Evolutionary conservation across 192 early-diverging fungal genomes (phyloP).

Genomic region (Coemansia sp.): DNA sequence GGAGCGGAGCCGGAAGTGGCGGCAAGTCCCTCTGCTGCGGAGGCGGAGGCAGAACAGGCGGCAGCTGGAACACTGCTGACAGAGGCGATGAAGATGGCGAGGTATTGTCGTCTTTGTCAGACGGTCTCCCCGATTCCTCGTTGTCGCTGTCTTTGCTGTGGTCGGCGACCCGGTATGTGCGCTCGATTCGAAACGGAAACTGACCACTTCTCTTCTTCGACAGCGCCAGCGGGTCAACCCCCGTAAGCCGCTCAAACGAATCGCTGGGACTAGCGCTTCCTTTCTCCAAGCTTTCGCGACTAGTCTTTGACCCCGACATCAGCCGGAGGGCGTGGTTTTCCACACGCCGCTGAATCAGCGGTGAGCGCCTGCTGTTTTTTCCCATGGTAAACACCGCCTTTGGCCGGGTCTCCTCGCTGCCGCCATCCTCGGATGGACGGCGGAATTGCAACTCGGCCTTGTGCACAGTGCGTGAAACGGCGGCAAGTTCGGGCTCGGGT

Average conservation of each 20-base stretch:
- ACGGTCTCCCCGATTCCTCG: constrained; percentile 14
- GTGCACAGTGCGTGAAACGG: constrained; percentile 35
- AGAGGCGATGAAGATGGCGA: constrained; percentile 43
- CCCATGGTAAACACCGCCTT: constrained; percentile 11
- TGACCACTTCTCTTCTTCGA: constrained; percentile 21
- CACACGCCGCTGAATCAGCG: constrained; percentile 41
- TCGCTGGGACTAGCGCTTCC: constrained; percentile 37
- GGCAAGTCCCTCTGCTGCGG: constrained; percentile 40
- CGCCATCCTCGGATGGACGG: constrained; percentile 15
- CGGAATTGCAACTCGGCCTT: constrained; percentile 53
- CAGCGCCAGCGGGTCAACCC: constrained; percentile 23
- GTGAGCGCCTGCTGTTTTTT: constrained; percentile 24
- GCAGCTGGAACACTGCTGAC: constrained; percentile 32
- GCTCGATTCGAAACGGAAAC: constrained; percentile 43
- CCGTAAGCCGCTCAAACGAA: constrained; percentile 34
- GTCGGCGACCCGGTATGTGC: constrained; percentile 43
- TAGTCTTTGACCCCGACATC: constrained; percentile 16
- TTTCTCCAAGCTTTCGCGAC: constrained; percentile 49
- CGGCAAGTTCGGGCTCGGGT: constrained; percentile 17
- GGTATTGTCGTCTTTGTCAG: constrained; percentile 24
- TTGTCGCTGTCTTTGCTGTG: constrained; percentile 37
- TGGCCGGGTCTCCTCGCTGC: neutral
- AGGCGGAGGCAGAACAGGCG: constrained; percentile 44
- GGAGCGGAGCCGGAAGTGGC: constrained; percentile 43
- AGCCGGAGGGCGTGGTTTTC: constrained; percentile 28